Evolutionary conservation across 2,329 filamentous ascomycete species (phyloP).

Genomic region (Myrmaecium sp.): DNA sequence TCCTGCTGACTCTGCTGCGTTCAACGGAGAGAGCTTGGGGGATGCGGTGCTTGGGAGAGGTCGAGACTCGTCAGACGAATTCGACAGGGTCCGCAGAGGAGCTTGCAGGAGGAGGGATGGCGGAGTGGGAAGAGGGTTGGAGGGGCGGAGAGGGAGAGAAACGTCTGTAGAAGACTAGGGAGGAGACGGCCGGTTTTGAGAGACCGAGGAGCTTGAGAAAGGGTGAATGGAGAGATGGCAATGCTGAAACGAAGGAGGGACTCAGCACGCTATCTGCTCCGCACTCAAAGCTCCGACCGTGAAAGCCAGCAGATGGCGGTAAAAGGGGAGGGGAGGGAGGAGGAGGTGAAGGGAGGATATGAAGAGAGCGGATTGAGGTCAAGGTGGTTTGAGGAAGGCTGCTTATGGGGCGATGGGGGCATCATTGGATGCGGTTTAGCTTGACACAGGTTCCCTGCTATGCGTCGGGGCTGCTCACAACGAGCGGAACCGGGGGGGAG

Average conservation of each 20-base stretch:
- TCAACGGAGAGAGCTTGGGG: no score
- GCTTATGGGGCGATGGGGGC: conserved; percentile 14
- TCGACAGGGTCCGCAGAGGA: no score
- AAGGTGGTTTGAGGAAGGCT: conserved; percentile 16
- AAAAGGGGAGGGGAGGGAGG: conserved; percentile 8
- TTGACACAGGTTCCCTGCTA: no score
- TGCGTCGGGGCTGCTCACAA: no score
- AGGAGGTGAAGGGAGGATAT: conserved; percentile 10
- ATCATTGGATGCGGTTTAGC: no score
- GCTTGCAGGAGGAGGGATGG: no score
- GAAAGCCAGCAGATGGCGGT: conserved; percentile 13
- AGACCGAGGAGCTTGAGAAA: conserved; percentile 18
- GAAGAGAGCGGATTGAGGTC: conserved; percentile 10
- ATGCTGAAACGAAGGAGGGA: conserved; percentile 12
- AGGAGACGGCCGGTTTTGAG: conserved; percentile 17
- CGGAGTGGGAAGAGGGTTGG: conserved; percentile 1
- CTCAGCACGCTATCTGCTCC: conserved; percentile 22
- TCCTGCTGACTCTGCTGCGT: no score
- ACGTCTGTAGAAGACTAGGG: conserved; percentile 13
- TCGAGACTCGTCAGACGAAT: no score
- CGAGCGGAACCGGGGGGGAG: no score
- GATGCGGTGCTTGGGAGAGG: no score
- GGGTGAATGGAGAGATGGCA: conserved; percentile 17
- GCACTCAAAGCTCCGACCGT: conserved; percentile 22
- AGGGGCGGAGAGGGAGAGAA: conserved; percentile 9